Base-by-base conservation (phyloP, 2,329 filamentous ascomycete genomes). In the Zopfia rhizophila region DNA sequence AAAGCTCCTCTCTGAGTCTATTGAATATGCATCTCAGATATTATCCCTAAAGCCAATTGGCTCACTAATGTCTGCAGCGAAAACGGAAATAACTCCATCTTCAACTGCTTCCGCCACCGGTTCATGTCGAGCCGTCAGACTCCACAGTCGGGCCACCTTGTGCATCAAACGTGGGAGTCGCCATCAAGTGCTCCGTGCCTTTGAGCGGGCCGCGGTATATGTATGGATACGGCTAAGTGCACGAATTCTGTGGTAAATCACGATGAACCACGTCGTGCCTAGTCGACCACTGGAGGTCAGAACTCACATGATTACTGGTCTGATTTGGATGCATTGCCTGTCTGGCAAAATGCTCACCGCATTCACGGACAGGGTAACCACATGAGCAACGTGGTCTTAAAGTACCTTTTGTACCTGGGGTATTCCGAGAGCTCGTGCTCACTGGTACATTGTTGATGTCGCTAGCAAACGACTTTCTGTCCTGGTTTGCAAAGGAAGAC, bases 361-460 rank as follows among this genome's bases (percentile, higher is more conserved):
- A 8, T 8, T 8, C 24, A n/a, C 24, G 8, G 31, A 19, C 41
- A 38, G 41, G 41, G 33, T 30, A 30, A 4, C 22, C 16, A 38
- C 41, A 45, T 31, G 32, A 45, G 36, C 21, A 28, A 43, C 39
- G 22, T 31, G 38, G 17, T 39, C 7, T 6, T 21, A 18, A 39
- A 30, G 7, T n/a, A n/a, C n/a, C n/a, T n/a, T n/a, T n/a, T n/a
- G n/a, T n/a, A n/a, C n/a, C n/a, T n/a, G n/a, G n/a, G n/a, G n/a
- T n/a, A n/a, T n/a, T n/a, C n/a, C n/a, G n/a, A n/a, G n/a, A 51
- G 52, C 55, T 50, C 46, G 51, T 52, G 55, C 54, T 57, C 51
- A 61, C 59, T 48, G 56, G 56, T 49, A n/a, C 53, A 38, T 50
- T 53, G 37, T 41, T 49, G 49, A 63, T 63, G 63, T 22, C 13